Conservation (phyloP, 2,329 filamentous ascomycete species). For the Cordyceps pruinosa region DNA sequence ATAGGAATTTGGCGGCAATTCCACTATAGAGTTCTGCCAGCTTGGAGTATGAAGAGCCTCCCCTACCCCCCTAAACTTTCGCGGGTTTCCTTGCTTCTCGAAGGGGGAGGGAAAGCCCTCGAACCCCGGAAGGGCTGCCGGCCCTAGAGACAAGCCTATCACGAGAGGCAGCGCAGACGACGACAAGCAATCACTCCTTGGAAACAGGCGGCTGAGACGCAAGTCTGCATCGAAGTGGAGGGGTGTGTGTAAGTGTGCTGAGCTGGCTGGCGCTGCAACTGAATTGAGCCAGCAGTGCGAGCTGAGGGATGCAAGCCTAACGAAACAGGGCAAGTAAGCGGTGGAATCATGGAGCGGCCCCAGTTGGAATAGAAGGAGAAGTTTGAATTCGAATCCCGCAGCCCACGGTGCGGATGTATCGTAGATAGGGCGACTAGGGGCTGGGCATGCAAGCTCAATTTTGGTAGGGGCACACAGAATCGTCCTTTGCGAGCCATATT, state of each 20-base stretch:
- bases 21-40: no score
- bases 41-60: no score
- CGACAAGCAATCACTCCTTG: no score
- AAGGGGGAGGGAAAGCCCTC: no score
- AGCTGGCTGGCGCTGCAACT: background rate
- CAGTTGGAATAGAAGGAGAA: background rate
- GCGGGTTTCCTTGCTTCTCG: no score
- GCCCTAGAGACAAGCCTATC: no score
- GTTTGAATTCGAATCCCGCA: background rate
- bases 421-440: background rate
- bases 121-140: no score
- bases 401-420: background rate
- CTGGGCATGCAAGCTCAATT: background rate
- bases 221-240: background rate
- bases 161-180: no score
- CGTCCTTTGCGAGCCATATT: background rate
- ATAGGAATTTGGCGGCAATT: no score
- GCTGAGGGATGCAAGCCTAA: background rate
- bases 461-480: background rate
- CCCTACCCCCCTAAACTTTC: no score
- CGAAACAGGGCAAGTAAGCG: background rate
- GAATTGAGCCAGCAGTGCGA: conserved; percentile 4
- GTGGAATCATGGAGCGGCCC: background rate
- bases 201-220: no score
- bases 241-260: background rate